Evolutionary conservation across 257 asterid species (phyloP).

Genomic region (Solanum pimpinellifolium): DNA sequence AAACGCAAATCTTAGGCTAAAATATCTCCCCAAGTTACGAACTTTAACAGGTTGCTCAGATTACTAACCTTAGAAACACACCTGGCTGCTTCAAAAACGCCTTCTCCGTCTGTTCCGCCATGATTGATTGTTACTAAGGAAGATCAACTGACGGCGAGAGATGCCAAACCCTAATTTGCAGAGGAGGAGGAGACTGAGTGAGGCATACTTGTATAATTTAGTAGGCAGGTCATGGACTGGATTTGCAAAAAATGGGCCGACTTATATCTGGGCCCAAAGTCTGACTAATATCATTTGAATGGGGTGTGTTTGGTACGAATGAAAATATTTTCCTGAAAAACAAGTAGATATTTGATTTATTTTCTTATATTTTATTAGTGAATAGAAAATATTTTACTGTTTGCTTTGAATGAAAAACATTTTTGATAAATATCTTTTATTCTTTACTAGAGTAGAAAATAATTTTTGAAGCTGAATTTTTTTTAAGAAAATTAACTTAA

Average conservation of each 20-base stretch:
- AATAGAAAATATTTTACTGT: too few species aligned
- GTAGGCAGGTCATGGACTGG: neutral
- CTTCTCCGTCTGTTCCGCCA: conserved; percentile 5
- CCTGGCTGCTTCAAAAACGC: conserved; percentile 12
- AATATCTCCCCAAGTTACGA: neutral
- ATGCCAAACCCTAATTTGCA: neutral
- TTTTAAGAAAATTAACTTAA: too few species aligned
- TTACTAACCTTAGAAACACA: neutral
- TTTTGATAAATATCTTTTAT: too few species aligned
- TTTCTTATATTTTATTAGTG: accelerated
- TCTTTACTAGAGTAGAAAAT: too few species aligned
- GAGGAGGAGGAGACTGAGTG: neutral
- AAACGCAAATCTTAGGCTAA: neutral
- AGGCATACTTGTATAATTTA: neutral
- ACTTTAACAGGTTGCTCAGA: neutral
- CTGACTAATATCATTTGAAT: neutral
- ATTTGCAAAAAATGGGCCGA: neutral
- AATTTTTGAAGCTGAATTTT: too few species aligned
- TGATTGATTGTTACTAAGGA: neutral
- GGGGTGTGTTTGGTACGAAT: too few species aligned
- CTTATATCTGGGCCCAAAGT: neutral
- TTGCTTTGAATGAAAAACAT: too few species aligned
- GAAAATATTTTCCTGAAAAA: too few species aligned
- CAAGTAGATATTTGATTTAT: too few species aligned
- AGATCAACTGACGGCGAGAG: neutral